Conservation (phyloP, 805 yeast genomes). For the Candida pseudoglaebosa region DNA sequence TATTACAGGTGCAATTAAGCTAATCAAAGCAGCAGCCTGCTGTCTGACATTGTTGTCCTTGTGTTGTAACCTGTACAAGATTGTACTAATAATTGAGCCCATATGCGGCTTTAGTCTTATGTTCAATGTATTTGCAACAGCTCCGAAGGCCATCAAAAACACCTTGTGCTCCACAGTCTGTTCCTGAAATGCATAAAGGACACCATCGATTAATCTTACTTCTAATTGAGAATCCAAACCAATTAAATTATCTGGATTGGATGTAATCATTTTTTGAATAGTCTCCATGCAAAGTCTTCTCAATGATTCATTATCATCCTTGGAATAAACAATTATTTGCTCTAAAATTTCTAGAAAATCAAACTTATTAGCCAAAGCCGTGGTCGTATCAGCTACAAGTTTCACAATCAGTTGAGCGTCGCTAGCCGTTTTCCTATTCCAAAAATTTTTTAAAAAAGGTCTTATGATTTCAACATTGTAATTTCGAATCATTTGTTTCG, state of each 20-base stretch:
- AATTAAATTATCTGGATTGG: constrained; percentile 25
- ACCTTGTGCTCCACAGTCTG: constrained; percentile 57
- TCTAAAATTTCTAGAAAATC: constrained; percentile 63
- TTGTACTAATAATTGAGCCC: constrained; percentile 65
- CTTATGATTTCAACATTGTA: constrained; percentile 51
- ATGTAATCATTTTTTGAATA: constrained; percentile 50
- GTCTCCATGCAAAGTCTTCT: constrained; percentile 78
- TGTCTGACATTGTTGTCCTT: constrained; percentile 70
- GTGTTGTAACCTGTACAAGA: constrained; percentile 69
- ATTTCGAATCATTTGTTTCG: constrained; percentile 51
- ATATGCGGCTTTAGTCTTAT: constrained; percentile 65
- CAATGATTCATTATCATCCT: constrained; percentile 80
- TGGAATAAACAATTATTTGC: constrained; percentile 52
- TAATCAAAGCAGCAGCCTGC: constrained; percentile 77
- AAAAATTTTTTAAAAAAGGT: constrained; percentile 65
- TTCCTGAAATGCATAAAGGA: constrained; percentile 76
- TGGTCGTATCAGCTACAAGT: constrained; percentile 70
- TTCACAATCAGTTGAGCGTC: constrained; percentile 51
- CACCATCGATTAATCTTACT: constrained; percentile 70
- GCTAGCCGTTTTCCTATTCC: constrained; percentile 79
- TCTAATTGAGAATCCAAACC: constrained; percentile 65
- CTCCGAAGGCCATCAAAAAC: constrained; percentile 60
- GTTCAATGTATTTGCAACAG: constrained; percentile 60
- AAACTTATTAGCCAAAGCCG: constrained; percentile 58
- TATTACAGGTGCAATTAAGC: constrained; percentile 62